Conservation (phyloP, 331 rosid species). For the Stylosanthes scabra region DNA sequence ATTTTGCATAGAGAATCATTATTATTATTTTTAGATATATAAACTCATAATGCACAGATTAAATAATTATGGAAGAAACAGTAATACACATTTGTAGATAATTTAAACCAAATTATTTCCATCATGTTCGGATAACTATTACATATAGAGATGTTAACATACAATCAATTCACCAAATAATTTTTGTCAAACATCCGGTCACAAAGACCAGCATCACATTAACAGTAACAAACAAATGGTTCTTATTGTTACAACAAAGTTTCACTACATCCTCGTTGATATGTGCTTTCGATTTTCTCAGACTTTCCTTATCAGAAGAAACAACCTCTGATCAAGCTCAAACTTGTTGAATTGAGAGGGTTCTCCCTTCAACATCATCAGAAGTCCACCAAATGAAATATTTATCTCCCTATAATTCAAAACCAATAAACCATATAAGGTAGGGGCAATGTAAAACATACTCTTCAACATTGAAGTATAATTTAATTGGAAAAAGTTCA, state of each 20-base stretch:
- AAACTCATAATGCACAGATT: background rate
- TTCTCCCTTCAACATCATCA: constrained; percentile 82
- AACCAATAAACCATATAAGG: constrained; percentile 11
- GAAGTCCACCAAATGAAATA: constrained; percentile 85
- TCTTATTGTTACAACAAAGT: background rate
- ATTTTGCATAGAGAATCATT: background rate
- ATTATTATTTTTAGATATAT: too few species aligned
- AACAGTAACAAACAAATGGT: constrained; percentile 5
- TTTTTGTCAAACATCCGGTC: background rate
- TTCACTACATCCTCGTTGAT: constrained; percentile 3
- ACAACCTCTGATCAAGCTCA: constrained; percentile 82
- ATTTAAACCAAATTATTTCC: background rate
- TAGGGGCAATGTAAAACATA: background rate
- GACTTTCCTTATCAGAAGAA: constrained; percentile 78
- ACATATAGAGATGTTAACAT: background rate
- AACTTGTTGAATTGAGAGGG: constrained; percentile 87
- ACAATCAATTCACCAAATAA: background rate
- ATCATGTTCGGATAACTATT: background rate
- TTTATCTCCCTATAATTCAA: constrained; percentile 57
- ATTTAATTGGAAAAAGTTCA: constrained; percentile 8
- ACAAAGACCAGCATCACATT: background rate
- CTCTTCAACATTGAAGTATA: constrained; percentile 8
- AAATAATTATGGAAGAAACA: background rate
- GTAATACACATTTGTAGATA: background rate
- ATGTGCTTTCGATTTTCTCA: constrained; percentile 25